Base-by-base conservation (phyloP, 225 moss, liverwort and hornwort species). In the Takakia lepidozioides region DNA sequence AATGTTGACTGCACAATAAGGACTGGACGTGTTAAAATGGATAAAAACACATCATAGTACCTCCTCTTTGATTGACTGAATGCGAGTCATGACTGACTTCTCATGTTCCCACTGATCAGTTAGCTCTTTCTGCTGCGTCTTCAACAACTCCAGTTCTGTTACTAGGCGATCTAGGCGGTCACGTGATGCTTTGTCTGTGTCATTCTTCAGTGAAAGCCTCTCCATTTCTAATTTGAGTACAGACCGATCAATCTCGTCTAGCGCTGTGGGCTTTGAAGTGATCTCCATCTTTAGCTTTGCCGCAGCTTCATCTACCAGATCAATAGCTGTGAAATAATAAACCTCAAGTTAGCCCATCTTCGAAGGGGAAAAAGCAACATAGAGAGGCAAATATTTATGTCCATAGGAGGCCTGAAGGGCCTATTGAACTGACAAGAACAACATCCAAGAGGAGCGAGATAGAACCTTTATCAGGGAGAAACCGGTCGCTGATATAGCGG, bases 381-480 rank as follows among this genome's bases (percentile, higher is more conserved):
- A n/a, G n/a, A n/a, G n/a, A n/a, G n/a, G 19, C 19, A 24, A 45
- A 9, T n/a, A n/a, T n/a, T 18, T 9, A 2, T 45, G 44, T 24
- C 6, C 10, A 17, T 10, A 13, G 19, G 44, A 18, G 18, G n/a
- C n/a, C n/a, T n/a, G n/a, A n/a, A n/a, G n/a, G n/a, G n/a, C n/a
- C n/a, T n/a, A n/a, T n/a, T n/a, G n/a, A n/a, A n/a, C n/a, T n/a
- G n/a, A n/a, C n/a, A n/a, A n/a, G n/a, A n/a, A n/a, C n/a, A n/a
- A n/a, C n/a, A n/a, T n/a, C n/a, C n/a, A n/a, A n/a, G n/a, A n/a
- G n/a, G n/a, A 7, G 29, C 8, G 11, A 46, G 16, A 27, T 43
- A 51, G 22, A 23, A 88, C 92, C 92, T 80, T 95, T 95, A 38
- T 98, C 95, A 36, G 95, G 95, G 18, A 98, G 90, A 49, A 98